Evolutionary conservation across 2,329 filamentous ascomycete species (phyloP).

Genomic region (Cylindrodendrum hubeiense): DNA sequence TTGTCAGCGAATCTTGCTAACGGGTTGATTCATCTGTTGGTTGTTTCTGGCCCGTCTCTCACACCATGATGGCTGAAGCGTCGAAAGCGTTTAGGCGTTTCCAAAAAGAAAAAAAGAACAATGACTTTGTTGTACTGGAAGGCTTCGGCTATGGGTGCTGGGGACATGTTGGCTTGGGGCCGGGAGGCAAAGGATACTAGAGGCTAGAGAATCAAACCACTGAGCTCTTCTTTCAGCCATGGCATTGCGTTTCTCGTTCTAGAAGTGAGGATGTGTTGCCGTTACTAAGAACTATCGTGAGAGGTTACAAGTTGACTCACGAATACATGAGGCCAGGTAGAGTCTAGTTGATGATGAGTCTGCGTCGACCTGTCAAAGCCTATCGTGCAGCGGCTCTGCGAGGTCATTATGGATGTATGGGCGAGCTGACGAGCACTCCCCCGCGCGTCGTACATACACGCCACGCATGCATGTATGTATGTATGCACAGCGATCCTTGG

Average conservation of each 20-base stretch:
- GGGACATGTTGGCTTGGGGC: constrained; percentile 23
- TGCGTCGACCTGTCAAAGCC: constrained; percentile 4
- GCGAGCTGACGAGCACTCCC: not conserved
- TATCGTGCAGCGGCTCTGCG: not conserved
- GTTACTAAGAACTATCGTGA: not conserved
- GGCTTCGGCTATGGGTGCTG: constrained; percentile 21
- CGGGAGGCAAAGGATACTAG: constrained; percentile 34
- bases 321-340: not conserved
- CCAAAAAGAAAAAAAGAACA: constrained; percentile 29
- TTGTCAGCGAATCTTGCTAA: constrained; percentile 8
- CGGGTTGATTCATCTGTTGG: constrained; percentile 8
- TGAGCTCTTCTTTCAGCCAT: constrained; percentile 26
- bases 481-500: not conserved
- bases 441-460: not conserved
- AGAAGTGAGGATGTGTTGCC: constrained; percentile 7
- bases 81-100: constrained; percentile 21
- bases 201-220: constrained; percentile 37
- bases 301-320: not conserved
- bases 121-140: constrained; percentile 28
- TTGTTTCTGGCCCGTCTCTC: constrained; percentile 11
- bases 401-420: not conserved
- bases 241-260: not conserved
- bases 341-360: not conserved
- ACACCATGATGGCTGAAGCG: constrained; percentile 18
- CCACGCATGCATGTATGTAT: constrained; percentile 16